phyloP scores from a whole-genome alignment of 768 basidiomycete species.

The Rhizopogon vinicolor region DNA sequence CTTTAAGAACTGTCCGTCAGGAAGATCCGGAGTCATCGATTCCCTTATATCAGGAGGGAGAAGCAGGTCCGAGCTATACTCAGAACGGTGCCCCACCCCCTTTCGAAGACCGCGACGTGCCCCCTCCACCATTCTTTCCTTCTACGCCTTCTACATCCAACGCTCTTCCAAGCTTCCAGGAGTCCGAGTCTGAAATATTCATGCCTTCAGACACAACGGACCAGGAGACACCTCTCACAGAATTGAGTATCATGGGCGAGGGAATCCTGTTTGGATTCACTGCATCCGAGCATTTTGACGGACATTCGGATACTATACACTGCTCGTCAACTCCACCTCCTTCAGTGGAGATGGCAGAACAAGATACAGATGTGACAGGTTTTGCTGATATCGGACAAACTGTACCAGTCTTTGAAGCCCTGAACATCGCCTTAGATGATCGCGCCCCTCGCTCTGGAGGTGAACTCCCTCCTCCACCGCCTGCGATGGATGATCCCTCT shows the following conservation, averaged over 20 bases:
- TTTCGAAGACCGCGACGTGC: slow-evolving; percentile 79
- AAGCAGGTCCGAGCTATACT: slow-evolving; percentile 74
- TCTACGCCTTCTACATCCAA: slow-evolving; percentile 56
- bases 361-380: slow-evolving; percentile 65
- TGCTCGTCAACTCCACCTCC: slow-evolving; percentile 70
- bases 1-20: slow-evolving; percentile 59
- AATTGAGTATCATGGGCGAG: slow-evolving; percentile 57
- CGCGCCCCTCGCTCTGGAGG: slow-evolving; percentile 30
- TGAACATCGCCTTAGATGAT: slow-evolving; percentile 46
- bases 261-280: slow-evolving; percentile 74
- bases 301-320: slow-evolving; percentile 66
- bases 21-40: slow-evolving; percentile 60
- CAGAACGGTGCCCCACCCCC: slow-evolving; percentile 69
- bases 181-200: slow-evolving; percentile 74
- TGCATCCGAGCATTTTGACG: slow-evolving; percentile 73
- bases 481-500: slow-evolving; percentile 80
- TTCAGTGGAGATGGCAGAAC: slow-evolving; percentile 67
- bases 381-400: slow-evolving; percentile 56
- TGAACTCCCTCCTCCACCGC: slow-evolving; percentile 70
- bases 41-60: slow-evolving; percentile 65
- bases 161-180: slow-evolving; percentile 68
- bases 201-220: slow-evolving; percentile 42
- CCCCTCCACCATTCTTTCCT: slow-evolving; percentile 60
- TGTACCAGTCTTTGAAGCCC: slow-evolving; percentile 55
- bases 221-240: slow-evolving; percentile 25